phyloP scores from a whole-genome alignment of 2,329 filamentous ascomycete species.

The Periconia sp. region DNA sequence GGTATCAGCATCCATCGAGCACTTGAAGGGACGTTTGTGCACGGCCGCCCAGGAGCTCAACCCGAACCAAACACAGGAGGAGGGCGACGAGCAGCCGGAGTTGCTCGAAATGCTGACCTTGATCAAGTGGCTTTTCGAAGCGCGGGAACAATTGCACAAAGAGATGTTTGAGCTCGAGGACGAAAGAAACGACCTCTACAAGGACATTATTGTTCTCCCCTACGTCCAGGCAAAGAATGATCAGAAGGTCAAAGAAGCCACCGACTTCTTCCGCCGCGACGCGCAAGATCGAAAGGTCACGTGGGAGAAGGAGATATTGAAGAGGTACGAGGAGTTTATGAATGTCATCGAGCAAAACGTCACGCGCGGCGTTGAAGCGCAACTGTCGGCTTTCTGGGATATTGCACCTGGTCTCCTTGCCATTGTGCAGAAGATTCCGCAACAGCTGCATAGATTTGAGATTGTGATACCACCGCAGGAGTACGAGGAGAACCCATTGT shows the following conservation, averaged over 20 bases:
- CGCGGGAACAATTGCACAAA: constrained; percentile 84
- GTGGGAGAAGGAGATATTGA: constrained; percentile 74
- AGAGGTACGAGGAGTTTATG: constrained; percentile 77
- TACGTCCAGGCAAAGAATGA: constrained; percentile 76
- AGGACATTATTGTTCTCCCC: constrained; percentile 80
- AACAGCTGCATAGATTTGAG: constrained; percentile 64
- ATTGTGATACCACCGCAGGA: constrained; percentile 81
- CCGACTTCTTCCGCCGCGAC: constrained; percentile 83
- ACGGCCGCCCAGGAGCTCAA: constrained; percentile 71
- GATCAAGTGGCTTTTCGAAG: constrained; percentile 96
- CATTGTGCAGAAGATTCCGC: constrained; percentile 80
- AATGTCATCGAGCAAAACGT: constrained; percentile 84
- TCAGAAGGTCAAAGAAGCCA: constrained; percentile 79
- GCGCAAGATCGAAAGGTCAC: constrained; percentile 72
- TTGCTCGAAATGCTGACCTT: constrained; percentile 92
- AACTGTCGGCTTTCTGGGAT: constrained; percentile 96
- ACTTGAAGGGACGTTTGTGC: constrained; percentile 74
- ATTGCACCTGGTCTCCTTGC: constrained; percentile 83
- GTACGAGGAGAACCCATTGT: constrained; percentile 83
- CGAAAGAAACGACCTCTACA: constrained; percentile 85
- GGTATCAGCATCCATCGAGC: constrained; percentile 78
- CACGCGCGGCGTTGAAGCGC: constrained; percentile 84
- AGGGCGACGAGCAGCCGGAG: constrained; percentile 94
- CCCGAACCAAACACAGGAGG: constrained; percentile 87
- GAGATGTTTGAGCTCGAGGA: constrained; percentile 84